These are phyloP conservation scores for Periconia digitata DNA, from an alignment of 2,329 filamentous ascomycete species.

Conservation along the genomic window DNA sequence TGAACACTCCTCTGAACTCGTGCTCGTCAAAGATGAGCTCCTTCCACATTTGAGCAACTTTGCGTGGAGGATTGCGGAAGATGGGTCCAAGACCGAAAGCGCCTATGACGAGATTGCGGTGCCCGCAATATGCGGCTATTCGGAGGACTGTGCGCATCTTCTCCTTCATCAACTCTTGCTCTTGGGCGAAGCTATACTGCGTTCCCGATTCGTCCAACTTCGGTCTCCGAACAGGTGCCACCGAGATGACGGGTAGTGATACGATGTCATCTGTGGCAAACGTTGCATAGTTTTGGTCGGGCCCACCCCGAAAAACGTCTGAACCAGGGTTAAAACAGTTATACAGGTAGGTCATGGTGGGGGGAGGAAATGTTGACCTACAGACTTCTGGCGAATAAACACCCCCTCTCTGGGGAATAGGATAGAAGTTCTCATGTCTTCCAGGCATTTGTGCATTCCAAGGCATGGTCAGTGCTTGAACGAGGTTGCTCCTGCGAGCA, in stretches of 20 bases:
- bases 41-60: conserved; percentile 50
- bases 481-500: conserved; percentile 72
- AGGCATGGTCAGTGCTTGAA: conserved; percentile 66
- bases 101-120: conserved; percentile 45
- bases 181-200: conserved; percentile 71
- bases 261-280: conserved; percentile 48
- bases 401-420: conserved; percentile 69
- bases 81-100: conserved; percentile 49
- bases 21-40: conserved; percentile 46
- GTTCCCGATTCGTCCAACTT: conserved; percentile 69
- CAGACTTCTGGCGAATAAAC: conserved; percentile 70
- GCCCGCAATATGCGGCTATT: conserved; percentile 58
- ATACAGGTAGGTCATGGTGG: neutral
- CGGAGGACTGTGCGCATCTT: conserved; percentile 72
- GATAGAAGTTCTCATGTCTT: conserved; percentile 60
- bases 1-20: conserved; percentile 48
- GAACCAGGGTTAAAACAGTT: conserved; percentile 6
- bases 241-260: conserved; percentile 70
- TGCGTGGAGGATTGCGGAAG: conserved; percentile 48
- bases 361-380: conserved; percentile 41
- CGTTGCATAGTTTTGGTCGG: conserved; percentile 50
- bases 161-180: conserved; percentile 70
- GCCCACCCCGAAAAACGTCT: conserved; percentile 71
- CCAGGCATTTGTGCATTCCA: conserved; percentile 44
- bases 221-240: conserved; percentile 71